Conservation (phyloP, 345 rosid species). For the Salix exigua region DNA sequence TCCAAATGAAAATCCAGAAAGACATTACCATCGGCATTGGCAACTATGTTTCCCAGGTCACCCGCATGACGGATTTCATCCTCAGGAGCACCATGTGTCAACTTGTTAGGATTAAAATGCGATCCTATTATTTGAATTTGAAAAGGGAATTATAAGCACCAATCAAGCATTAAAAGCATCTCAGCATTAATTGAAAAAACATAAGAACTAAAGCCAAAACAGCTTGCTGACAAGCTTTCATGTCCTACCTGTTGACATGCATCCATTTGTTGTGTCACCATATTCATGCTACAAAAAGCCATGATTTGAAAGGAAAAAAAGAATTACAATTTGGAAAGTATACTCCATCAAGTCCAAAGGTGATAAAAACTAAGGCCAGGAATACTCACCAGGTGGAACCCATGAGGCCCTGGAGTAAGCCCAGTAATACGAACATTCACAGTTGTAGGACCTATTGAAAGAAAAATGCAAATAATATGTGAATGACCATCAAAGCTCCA, state of each 20-base stretch:
- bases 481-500: not conserved
- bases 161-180: not conserved
- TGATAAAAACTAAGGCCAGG: slow-evolving; percentile 10
- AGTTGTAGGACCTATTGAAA: slow-evolving; percentile 70
- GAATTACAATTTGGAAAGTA: not conserved
- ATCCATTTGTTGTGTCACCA: slow-evolving; percentile 97
- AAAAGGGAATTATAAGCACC: not conserved
- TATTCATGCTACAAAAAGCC: slow-evolving; percentile 70
- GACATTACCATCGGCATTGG: slow-evolving; percentile 73
- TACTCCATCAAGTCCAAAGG: slow-evolving; percentile 1
- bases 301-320: not conserved
- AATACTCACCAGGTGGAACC: slow-evolving; percentile 73
- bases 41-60: slow-evolving; percentile 99
- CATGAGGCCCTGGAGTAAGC: slow-evolving; percentile 84
- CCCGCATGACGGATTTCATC: slow-evolving; percentile 98
- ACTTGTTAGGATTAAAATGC: slow-evolving; percentile 82
- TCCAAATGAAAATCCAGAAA: slow-evolving; percentile 1
- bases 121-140: slow-evolving; percentile 43
- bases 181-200: not conserved
- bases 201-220: not conserved
- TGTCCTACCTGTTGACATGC: slow-evolving; percentile 79
- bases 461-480: slow-evolving; percentile 2
- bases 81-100: slow-evolving; percentile 95
- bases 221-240: not conserved
- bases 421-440: slow-evolving; percentile 83